Evolutionary conservation across 805 yeast genomes (phyloP).

Genomic region (Starmera quercuum): DNA sequence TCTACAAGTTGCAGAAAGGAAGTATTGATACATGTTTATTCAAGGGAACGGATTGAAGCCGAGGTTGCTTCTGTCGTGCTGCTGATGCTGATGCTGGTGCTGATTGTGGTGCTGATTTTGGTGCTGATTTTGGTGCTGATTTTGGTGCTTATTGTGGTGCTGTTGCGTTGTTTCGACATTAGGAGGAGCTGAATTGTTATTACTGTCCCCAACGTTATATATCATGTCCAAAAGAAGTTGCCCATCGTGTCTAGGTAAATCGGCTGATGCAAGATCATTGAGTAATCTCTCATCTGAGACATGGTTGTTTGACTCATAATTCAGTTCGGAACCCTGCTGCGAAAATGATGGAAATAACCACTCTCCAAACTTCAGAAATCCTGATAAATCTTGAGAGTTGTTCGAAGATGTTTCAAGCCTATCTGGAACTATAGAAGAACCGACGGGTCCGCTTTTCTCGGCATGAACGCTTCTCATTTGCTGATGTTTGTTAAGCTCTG

Average conservation of each 20-base stretch:
- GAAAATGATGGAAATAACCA: conserved; percentile 19
- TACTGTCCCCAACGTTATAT: conserved; percentile 10
- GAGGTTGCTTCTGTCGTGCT: neutral
- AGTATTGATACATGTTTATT: too few relatives aligned
- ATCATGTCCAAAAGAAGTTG: conserved; percentile 17
- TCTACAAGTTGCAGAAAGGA: neutral
- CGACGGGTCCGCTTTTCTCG: too few relatives aligned
- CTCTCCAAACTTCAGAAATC: conserved; percentile 12
- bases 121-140: neutral
- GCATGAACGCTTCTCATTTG: too few relatives aligned
- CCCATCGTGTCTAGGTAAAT: conserved; percentile 7
- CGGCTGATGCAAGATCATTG: conserved; percentile 11
- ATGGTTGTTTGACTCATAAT: too few relatives aligned
- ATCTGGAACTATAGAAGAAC: too few relatives aligned
- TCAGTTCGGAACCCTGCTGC: too few relatives aligned
- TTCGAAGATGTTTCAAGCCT: too few relatives aligned
- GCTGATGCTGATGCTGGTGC: neutral
- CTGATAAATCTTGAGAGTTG: too few relatives aligned
- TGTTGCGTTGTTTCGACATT: neutral
- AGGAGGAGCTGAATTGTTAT: neutral
- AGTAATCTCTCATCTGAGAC: too few relatives aligned
- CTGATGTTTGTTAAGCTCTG: too few relatives aligned
- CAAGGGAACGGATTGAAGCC: neutral
- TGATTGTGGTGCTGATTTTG: neutral
- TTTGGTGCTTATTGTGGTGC: neutral